Evolutionary conservation across 768 basidiomycete species (phyloP), one percentile per base, ranked within the genome.

Genomic region (Pisolithus orientalis): DNA sequence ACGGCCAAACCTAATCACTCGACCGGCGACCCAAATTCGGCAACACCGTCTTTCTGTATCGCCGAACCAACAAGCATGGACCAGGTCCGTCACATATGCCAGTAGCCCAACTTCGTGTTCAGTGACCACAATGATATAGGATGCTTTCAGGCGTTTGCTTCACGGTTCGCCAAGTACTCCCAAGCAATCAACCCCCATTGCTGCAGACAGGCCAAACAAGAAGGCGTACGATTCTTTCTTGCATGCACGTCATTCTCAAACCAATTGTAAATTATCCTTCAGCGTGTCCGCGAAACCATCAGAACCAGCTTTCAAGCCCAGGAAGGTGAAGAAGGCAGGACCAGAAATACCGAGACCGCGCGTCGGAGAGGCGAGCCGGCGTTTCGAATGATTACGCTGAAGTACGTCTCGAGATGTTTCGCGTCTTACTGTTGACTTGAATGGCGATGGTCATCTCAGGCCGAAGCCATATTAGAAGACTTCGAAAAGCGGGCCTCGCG

Each of bases 401-500:
- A 66, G 88, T 85, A 57, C 28, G 69, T 62, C 34, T 39, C 31
- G 8, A 13, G 40, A n/a, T 53, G 11, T 14, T 5, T 13, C n/a
- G 17, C 28, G 1, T 44, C 43, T 8, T 11, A 39, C 2, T 27
- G 10, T 21, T 21, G 17, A 39, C 50, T 55, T 40, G 57, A 17
- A 17, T 10, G 24, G 9, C 11, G 31, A 13, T 48, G 27, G 21
- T 37, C 17, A 3, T 21, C 17, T 10, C 54, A 91, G 84, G 82
- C 90, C 29, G 90, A 91, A 64, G 83, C 89, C 10, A 70, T 94
- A 9, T 70, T 90, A 1, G 86, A 90, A 50, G 89, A 91, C 54
- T 94, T 94, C 53, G 84, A 94, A 68, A 78, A 74, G 58, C 77
- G 76, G 38, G 75, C 75, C 49, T 79, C 76, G n/a, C 72, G 75